Percentiles rank a stretch among this genome's conserved stretches.
Conservation (phyloP, 352 stramenopile genomes). For the Pythium vanterpoolii region DNA sequence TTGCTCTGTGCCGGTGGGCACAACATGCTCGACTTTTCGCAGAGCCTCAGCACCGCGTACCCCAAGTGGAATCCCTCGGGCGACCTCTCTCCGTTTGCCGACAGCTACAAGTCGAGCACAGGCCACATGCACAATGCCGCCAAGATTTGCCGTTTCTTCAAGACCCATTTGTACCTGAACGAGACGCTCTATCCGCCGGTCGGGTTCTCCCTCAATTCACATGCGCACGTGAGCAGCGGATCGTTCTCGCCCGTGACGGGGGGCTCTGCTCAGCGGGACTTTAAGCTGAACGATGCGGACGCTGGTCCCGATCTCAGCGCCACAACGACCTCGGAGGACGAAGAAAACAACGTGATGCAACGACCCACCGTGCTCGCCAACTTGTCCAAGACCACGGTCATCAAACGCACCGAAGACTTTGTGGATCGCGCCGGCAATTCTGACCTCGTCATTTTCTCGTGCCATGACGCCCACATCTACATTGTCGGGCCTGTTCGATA, state of each 20-base stretch:
- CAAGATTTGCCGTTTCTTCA: conserved; percentile 74
- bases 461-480: conserved; percentile 94
- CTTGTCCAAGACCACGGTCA: conserved; percentile 70
- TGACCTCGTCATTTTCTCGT: conserved; percentile 88
- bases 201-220: conserved; percentile 48
- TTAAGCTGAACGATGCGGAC: conserved; percentile 8
- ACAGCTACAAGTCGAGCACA: conserved; percentile 14
- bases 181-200: conserved; percentile 77
- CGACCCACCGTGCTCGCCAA: conserved; percentile 56
- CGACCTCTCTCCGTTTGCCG: conserved; percentile 9
- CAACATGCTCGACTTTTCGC: conserved; percentile 48
- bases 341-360: conserved; percentile 21
- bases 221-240: conserved; percentile 18
- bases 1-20: conserved; percentile 54
- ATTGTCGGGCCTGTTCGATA: conserved; percentile 92
- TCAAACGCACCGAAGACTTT: conserved; percentile 74
- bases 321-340: conserved; percentile 7
- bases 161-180: conserved; percentile 72
- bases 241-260: conserved; percentile 17
- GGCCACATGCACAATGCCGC: conserved; percentile 43
- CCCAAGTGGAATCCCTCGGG: conserved; percentile 46
- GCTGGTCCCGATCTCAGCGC: background rate
- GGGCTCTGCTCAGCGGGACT: background rate
- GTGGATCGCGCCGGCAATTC: conserved; percentile 35
- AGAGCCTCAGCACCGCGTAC: conserved; percentile 66